Conservation (phyloP, 2,329 filamentous ascomycete species). For the Ophiostoma piceae region DNA sequence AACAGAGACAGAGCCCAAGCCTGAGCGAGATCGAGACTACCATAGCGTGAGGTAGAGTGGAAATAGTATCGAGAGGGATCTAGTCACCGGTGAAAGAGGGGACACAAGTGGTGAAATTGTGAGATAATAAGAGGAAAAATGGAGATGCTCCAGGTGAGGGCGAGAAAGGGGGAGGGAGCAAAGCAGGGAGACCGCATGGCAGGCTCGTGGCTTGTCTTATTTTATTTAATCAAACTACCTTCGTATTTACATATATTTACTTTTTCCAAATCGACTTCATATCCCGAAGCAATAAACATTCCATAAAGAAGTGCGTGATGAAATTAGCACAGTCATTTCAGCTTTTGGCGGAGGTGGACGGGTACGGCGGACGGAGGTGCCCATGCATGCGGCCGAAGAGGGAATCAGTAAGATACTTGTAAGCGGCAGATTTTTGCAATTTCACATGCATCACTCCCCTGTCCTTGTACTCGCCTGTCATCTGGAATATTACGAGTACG, state of each 20-base stretch:
- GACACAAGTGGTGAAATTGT: neutral
- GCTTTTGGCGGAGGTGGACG: neutral
- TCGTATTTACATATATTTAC: neutral
- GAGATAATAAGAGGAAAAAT: neutral
- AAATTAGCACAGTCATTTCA: neutral
- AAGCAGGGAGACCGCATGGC: neutral
- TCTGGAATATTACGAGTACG: slow-evolving; percentile 5
- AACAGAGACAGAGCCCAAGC: neutral
- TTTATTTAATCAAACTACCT: neutral
- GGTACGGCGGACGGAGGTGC: neutral
- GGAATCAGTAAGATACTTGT: slow-evolving; percentile 5
- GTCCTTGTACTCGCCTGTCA: neutral
- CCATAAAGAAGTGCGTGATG: neutral
- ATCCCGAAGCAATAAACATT: neutral
- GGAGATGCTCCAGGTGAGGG: neutral
- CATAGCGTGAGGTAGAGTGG: neutral
- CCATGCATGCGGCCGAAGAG: neutral
- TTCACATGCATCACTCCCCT: neutral
- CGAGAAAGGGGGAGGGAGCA: neutral
- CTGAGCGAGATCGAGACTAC: slow-evolving; percentile 4
- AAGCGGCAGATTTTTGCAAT: neutral
- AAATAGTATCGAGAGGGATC: neutral
- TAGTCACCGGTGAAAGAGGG: neutral
- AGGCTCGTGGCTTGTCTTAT: neutral
- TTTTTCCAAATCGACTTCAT: neutral